A percentile compares a stretch with the other conserved stretches of the same genome.
phyloP scores from a whole-genome alignment of 306 rosid species.

The Nissolia schottii region DNA sequence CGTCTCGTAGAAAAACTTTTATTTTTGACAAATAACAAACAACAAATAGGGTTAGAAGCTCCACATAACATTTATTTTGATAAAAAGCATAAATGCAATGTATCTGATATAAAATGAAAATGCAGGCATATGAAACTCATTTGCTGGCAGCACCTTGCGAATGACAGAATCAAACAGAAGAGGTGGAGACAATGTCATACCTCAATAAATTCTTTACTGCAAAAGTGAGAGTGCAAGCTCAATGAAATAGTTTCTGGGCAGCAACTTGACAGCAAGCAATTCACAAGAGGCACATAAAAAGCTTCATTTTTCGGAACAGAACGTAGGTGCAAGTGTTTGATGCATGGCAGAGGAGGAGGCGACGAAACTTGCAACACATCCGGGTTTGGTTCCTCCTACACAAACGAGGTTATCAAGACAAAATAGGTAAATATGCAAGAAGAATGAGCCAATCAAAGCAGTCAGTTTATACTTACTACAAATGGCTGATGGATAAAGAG shows the following conservation, averaged over 20 bases:
- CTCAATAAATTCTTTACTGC: conserved; percentile 10
- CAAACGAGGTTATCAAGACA: background rate
- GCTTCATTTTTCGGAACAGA: background rate
- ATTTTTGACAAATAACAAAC: background rate
- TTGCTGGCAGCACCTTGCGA: background rate
- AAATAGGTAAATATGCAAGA: background rate
- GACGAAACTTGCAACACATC: background rate
- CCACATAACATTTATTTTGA: background rate
- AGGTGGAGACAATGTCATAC: background rate
- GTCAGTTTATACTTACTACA: background rate
- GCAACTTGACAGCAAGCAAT: conserved; percentile 11
- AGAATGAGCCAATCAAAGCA: background rate
- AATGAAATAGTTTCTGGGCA: conserved; percentile 7
- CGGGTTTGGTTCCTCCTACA: conserved; percentile 1
- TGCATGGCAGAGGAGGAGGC: conserved; percentile 14
- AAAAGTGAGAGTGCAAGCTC: background rate
- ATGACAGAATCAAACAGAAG: background rate
- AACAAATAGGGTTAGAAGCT: background rate
- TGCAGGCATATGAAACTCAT: background rate
- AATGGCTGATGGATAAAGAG: background rate
- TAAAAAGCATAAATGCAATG: background rate
- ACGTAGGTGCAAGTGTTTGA: background rate
- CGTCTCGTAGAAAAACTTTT: conserved; percentile 9
- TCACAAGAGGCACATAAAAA: background rate
- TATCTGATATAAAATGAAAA: background rate